Evolutionary conservation across 2,329 filamentous ascomycete species (phyloP).

Genomic region (Aspergillus sergii): DNA sequence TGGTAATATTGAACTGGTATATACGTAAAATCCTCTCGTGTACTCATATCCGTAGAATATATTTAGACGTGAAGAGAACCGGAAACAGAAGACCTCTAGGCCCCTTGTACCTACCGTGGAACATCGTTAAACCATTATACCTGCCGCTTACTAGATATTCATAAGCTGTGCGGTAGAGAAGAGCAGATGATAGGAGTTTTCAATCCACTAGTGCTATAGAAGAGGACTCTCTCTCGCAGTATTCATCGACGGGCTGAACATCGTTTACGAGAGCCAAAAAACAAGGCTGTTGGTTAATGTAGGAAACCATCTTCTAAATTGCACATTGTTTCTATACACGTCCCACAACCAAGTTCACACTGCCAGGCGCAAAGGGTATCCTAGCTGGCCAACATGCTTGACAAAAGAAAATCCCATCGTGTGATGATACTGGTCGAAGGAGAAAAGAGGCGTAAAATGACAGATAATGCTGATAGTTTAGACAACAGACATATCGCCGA

Average conservation of each 20-base stretch:
- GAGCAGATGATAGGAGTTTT: neutral
- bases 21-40: neutral
- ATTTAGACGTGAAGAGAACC: neutral
- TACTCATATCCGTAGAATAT: neutral
- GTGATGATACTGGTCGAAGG: slow-evolving; percentile 33
- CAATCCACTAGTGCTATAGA: neutral
- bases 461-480: slow-evolving; percentile 58
- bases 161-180: neutral
- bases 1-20: neutral
- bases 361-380: slow-evolving; percentile 27
- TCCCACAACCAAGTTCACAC: slow-evolving; percentile 36
- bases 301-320: slow-evolving; percentile 35
- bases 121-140: neutral
- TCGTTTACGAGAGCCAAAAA: slow-evolving; percentile 1
- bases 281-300: slow-evolving; percentile 5
- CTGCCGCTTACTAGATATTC: neutral
- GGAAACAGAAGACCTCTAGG: neutral
- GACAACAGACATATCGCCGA: slow-evolving; percentile 92
- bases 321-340: slow-evolving; percentile 46
- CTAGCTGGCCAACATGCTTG: slow-evolving; percentile 27
- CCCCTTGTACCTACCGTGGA: neutral
- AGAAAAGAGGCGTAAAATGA: slow-evolving; percentile 33
- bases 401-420: slow-evolving; percentile 33
- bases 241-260: neutral
- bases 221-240: neutral